Evolutionary conservation across 257 asterid species (phyloP).

Genomic region (Cynanchum wilfordii): DNA sequence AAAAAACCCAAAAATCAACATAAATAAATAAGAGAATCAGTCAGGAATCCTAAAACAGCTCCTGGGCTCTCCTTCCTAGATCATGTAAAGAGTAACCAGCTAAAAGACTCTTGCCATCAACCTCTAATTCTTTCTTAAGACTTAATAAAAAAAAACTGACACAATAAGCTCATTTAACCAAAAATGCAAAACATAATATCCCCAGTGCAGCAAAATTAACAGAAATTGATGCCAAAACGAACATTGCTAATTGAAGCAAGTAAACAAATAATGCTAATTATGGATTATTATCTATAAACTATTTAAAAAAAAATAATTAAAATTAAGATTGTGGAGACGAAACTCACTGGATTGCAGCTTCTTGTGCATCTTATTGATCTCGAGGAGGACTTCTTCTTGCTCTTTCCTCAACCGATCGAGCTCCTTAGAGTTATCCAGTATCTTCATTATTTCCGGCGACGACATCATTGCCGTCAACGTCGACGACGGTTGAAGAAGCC

Average conservation of each 20-base stretch:
- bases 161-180: neutral
- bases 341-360: constrained; percentile 75
- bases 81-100: neutral
- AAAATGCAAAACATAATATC: neutral
- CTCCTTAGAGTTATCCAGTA: constrained; percentile 71
- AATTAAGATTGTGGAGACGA: neutral
- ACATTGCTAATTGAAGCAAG: neutral
- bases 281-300: neutral
- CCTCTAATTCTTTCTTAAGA: too few species aligned
- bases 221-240: neutral
- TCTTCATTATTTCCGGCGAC: constrained; percentile 66
- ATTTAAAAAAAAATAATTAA: too few species aligned
- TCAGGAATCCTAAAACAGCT: neutral
- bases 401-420: constrained; percentile 92
- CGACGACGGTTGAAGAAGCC: constrained; percentile 10
- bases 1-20: neutral
- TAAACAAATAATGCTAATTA: neutral
- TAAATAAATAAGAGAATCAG: neutral
- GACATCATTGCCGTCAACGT: constrained; percentile 38
- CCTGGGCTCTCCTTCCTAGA: neutral
- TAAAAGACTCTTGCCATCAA: neutral
- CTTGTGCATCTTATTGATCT: constrained; percentile 90
- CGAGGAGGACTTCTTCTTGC: constrained; percentile 68
- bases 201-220: neutral
- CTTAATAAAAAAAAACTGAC: too few species aligned